Base-by-base conservation (phyloP, 2,329 filamentous ascomycete genomes). In the Blumeriella jaapii region DNA sequence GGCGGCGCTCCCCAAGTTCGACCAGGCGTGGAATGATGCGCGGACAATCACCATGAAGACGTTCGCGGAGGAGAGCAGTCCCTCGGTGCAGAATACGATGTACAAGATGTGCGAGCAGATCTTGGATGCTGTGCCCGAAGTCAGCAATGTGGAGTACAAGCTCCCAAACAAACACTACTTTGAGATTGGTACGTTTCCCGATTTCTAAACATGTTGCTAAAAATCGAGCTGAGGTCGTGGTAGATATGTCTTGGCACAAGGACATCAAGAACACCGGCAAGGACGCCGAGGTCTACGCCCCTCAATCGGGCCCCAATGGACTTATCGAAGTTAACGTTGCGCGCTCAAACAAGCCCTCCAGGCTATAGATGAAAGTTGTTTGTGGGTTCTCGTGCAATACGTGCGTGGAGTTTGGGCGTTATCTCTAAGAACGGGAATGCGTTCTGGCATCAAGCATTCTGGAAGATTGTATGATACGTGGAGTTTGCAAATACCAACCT, bases 81-180 rank as follows among this genome's bases (percentile, higher is more conserved):
- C 91, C 29, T 93, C 84, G 52, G 91, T 98, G 15, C 91, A 98
- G 64, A 79, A 78, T 52, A 96, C 89, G 42, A 96, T 98, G 91
- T 98, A 95, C 68, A 93, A 95, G 68, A 98, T 98, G 89, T 78
- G 74, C 51, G 81, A 89, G 59, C 67, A 79, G 59, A 94, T 98
- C 48, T 67, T 98, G 34, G 79, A 72, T 6, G 74, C 68, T 14
- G 82, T 78, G 15, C 80, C 85, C 10, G 67, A 78, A 45, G 71
- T 86, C 14, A 72, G 79, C 28, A 67, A 69, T 14, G 83, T 91
- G 26, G 73, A 80, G 51, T 96, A 95, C 58, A 69, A 79, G 6
- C 68, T 98, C 53, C 91, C 91, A 8, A 98, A 98, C 68, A 96
- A 95, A 67, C 91, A 98, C 63, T 96, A 95, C 65, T 96, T 96